Evolutionary conservation across 495 filamentous ascomycete species (phyloP).

Genomic region (Penicillium canariense): DNA sequence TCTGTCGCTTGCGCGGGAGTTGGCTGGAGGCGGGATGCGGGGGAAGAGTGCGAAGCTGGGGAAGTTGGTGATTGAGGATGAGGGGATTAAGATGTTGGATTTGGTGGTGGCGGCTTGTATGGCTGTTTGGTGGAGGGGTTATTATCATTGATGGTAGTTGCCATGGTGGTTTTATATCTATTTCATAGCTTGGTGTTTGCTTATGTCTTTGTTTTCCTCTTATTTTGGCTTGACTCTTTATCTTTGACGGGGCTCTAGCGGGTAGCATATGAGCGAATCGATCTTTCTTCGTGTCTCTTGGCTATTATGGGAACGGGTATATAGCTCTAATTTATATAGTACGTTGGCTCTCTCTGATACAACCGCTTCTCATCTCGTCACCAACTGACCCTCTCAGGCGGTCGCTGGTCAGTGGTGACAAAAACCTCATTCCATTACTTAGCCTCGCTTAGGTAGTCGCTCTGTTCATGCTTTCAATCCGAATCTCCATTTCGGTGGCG

Average conservation of each 20-base stretch:
- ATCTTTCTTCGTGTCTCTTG: no score
- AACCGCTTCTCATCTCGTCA: no score
- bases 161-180: not conserved
- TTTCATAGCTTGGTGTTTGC: not conserved
- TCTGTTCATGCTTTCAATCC: not conserved
- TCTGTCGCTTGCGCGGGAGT: conserved; percentile 71
- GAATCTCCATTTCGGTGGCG: not conserved
- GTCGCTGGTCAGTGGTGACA: not conserved
- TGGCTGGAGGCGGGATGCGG: conserved; percentile 74
- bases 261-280: no score
- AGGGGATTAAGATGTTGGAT: conserved; percentile 94
- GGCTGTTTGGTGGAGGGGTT: conserved; percentile 89
- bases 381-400: no score
- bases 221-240: not conserved
- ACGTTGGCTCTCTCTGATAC: no score
- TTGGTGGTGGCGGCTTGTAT: conserved; percentile 87
- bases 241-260: not conserved
- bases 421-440: not conserved
- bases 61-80: conserved; percentile 86
- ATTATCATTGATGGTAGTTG: conserved; percentile 64
- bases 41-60: conserved; percentile 89
- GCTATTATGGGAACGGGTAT: no score
- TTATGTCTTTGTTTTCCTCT: not conserved
- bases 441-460: not conserved
- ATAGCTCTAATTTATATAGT: no score